These are phyloP conservation scores for Nothopassalora personata DNA, from an alignment of 2,329 filamentous ascomycete genomes.

Conservation along the genomic window DNA sequence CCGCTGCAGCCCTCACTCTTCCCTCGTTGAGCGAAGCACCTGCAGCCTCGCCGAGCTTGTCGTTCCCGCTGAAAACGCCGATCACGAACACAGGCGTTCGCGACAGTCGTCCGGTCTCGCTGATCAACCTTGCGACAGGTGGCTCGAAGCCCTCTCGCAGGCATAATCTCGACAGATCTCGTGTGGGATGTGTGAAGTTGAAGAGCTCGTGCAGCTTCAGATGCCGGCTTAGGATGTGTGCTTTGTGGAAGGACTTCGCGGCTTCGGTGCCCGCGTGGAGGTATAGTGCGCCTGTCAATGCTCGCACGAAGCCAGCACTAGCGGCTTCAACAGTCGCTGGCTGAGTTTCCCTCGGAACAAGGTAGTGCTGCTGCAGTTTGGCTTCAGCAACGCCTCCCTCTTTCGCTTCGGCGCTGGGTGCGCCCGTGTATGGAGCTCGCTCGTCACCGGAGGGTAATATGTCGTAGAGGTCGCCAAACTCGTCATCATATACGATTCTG, in stretches of 20 bases:
- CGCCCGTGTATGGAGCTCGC: conserved; percentile 19
- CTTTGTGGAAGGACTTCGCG: conserved; percentile 75
- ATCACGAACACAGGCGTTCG: conserved; percentile 88
- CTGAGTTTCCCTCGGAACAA: conserved; percentile 10
- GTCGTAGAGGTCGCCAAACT: conserved; percentile 66
- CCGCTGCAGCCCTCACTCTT: conserved; percentile 72
- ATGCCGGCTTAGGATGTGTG: conserved; percentile 62
- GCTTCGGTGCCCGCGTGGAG: conserved; percentile 72
- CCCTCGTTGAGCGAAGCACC: conserved; percentile 74
- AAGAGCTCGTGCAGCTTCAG: conserved; percentile 64
- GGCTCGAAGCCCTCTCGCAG: conserved; percentile 81
- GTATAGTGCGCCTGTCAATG: conserved; percentile 79
- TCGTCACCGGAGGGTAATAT: conserved; percentile 16
- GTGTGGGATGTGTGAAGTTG: conserved; percentile 74
- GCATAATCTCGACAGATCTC: conserved; percentile 78
- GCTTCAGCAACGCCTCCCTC: background rate
- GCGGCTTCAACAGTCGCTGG: conserved; percentile 53
- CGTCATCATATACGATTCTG: conserved; percentile 73
- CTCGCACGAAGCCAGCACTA: conserved; percentile 71
- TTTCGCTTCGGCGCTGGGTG: conserved; percentile 8
- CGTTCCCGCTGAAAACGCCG: conserved; percentile 83
- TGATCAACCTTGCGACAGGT: conserved; percentile 79
- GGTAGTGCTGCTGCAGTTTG: background rate
- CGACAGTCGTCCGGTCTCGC: conserved; percentile 81
- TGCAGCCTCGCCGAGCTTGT: conserved; percentile 88